phyloP scores from a whole-genome alignment of 2,329 filamentous ascomycete genomes.

The Pseudonectria foliicola region DNA sequence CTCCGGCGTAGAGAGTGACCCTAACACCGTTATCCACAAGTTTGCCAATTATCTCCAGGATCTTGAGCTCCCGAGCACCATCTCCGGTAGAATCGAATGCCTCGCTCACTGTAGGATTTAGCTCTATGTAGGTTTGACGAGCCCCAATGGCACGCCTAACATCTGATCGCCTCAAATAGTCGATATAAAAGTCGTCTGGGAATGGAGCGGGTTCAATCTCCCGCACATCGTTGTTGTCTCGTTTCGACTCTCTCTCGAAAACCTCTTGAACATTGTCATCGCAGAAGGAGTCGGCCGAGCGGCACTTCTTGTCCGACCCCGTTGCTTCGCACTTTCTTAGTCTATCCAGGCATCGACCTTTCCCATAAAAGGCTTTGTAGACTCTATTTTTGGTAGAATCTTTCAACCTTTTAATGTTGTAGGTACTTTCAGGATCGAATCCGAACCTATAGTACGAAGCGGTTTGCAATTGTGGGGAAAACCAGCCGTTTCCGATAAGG shows the following conservation, averaged over 20 bases:
- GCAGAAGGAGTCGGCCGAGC: constrained; percentile 34
- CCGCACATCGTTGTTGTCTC: constrained; percentile 55
- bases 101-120: constrained; percentile 33
- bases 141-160: constrained; percentile 54
- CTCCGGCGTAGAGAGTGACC: constrained; percentile 60
- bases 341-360: too few species aligned
- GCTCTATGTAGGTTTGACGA: constrained; percentile 48
- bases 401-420: too few species aligned
- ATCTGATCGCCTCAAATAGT: constrained; percentile 50
- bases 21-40: constrained; percentile 52
- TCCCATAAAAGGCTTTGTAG: too few species aligned
- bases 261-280: constrained; percentile 42
- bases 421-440: too few species aligned
- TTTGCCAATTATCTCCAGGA: constrained; percentile 40
- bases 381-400: too few species aligned
- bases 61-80: constrained; percentile 36
- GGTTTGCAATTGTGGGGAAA: too few species aligned
- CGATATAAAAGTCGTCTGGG: constrained; percentile 45
- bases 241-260: constrained; percentile 42
- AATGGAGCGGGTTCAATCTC: constrained; percentile 50
- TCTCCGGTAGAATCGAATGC: constrained; percentile 43
- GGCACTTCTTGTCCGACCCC: constrained; percentile 30
- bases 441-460: too few species aligned
- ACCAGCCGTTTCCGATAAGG: too few species aligned
- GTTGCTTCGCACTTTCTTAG: too few species aligned